Evolutionary conservation across 768 basidiomycete species (phyloP).

Genomic region (Suillus sp.): DNA sequence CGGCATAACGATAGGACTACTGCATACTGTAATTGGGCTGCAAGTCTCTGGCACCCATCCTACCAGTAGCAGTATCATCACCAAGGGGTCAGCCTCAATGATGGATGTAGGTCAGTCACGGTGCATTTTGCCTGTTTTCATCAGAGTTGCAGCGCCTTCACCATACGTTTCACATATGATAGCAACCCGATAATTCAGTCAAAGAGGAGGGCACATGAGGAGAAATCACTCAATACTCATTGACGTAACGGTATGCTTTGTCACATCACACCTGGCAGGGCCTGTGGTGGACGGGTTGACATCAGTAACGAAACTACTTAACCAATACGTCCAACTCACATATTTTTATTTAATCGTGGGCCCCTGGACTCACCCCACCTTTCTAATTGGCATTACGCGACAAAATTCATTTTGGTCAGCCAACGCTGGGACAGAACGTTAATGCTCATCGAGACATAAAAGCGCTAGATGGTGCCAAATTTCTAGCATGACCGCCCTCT

Average conservation of each 20-base stretch:
- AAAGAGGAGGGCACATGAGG: no score
- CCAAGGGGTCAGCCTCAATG: no score
- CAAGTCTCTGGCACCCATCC: neutral
- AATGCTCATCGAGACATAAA: neutral
- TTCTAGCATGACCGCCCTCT: neutral
- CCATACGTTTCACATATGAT: no score
- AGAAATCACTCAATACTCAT: no score
- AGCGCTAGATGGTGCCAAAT: neutral
- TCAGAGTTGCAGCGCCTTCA: no score
- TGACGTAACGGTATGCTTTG: no score
- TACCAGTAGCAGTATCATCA: neutral
- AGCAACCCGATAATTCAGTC: no score
- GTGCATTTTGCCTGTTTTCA: no score
- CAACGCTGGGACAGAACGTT: neutral
- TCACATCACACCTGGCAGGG: no score
- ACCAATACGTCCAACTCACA: neutral
- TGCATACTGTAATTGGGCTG: neutral
- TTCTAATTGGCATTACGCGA: neutral
- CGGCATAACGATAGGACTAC: neutral
- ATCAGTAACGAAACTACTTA: neutral
- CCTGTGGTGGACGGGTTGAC: no score
- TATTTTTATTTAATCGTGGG: neutral
- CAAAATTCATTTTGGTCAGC: neutral
- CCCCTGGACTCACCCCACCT: neutral
- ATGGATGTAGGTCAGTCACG: no score